phyloP scores from a whole-genome alignment of 2,329 filamentous ascomycete species.

The Ophiostoma ulmi region DNA sequence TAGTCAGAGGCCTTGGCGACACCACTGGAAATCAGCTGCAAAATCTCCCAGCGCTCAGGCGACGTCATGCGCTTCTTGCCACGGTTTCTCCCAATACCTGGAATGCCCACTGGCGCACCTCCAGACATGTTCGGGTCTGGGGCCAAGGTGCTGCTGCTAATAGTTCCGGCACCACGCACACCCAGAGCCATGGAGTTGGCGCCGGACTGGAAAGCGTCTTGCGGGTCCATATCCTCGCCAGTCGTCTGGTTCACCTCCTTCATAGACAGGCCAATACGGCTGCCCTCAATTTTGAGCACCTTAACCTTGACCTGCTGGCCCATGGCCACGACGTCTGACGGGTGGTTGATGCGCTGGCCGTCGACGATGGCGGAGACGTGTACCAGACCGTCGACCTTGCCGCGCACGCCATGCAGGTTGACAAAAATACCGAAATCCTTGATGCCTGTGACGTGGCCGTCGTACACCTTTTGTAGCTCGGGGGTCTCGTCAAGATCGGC shows the following conservation, averaged over 20 bases:
- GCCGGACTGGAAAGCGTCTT: conserved; percentile 74
- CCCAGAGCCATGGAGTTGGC: conserved; percentile 84
- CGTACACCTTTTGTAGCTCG: conserved; percentile 79
- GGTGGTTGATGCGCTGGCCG: conserved; percentile 82
- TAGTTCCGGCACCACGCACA: conserved; percentile 53
- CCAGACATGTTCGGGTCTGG: conserved; percentile 37
- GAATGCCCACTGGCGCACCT: conserved; percentile 41
- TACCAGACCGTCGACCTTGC: conserved; percentile 87
- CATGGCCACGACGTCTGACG: conserved; percentile 74
- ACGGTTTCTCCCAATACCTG: conserved; percentile 41
- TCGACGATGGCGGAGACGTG: conserved; percentile 86
- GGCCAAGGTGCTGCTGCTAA: conserved; percentile 28
- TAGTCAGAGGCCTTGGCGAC: conserved; percentile 90
- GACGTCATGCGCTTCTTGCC: conserved; percentile 93
- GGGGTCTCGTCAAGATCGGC: conserved; percentile 77
- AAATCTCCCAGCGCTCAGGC: conserved; percentile 94
- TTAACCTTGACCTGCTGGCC: conserved; percentile 90
- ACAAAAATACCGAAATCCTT: conserved; percentile 97
- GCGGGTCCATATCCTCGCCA: conserved; percentile 75
- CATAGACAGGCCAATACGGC: conserved; percentile 84
- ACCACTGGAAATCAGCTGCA: conserved; percentile 91
- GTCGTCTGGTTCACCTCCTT: conserved; percentile 92
- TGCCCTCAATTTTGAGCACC: conserved; percentile 77
- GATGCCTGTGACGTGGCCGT: conserved; percentile 82
- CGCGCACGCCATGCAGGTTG: conserved; percentile 78